These are phyloP conservation scores for Croton setiger DNA, from an alignment of 441 rosid genomes.

Conservation along the genomic window DNA sequence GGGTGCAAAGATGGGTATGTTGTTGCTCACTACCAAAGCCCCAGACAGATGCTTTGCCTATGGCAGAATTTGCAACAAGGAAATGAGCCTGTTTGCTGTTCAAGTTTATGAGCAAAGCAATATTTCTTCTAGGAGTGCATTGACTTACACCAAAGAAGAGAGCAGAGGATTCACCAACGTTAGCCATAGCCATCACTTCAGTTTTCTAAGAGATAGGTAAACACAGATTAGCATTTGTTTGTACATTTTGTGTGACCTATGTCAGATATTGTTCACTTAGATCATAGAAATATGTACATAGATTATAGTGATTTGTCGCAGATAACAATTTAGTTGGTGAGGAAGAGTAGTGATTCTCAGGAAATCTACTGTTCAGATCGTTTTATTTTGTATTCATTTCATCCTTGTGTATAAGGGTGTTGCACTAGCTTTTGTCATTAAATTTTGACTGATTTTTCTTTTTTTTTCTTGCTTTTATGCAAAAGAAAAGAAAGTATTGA, in stretches of 20 bases:
- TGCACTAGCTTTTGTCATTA: too few species aligned
- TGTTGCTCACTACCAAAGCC: slow-evolving; percentile 93
- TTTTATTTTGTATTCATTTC: not conserved
- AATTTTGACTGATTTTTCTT: too few species aligned
- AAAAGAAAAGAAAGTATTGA: too few species aligned
- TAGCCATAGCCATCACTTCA: not conserved
- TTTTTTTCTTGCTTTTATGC: too few species aligned
- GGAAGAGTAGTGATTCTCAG: not conserved
- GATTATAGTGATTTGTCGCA: too few species aligned
- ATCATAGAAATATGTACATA: too few species aligned
- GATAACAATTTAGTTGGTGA: too few species aligned
- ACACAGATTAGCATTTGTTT: not conserved
- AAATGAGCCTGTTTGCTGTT: slow-evolving; percentile 23
- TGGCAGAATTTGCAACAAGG: slow-evolving; percentile 86
- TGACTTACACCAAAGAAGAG: not conserved
- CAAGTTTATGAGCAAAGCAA: not conserved
- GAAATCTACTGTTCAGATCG: not conserved
- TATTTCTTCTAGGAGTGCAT: not conserved
- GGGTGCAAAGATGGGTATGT: slow-evolving; percentile 89
- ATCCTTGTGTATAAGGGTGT: not conserved
- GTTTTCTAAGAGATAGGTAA: not conserved
- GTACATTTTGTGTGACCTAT: not conserved
- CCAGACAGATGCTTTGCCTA: slow-evolving; percentile 81
- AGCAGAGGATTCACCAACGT: not conserved
- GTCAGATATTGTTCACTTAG: not conserved